Conservation (phyloP, 2,329 filamentous ascomycete species). For the Mycocentrospora acerina region DNA sequence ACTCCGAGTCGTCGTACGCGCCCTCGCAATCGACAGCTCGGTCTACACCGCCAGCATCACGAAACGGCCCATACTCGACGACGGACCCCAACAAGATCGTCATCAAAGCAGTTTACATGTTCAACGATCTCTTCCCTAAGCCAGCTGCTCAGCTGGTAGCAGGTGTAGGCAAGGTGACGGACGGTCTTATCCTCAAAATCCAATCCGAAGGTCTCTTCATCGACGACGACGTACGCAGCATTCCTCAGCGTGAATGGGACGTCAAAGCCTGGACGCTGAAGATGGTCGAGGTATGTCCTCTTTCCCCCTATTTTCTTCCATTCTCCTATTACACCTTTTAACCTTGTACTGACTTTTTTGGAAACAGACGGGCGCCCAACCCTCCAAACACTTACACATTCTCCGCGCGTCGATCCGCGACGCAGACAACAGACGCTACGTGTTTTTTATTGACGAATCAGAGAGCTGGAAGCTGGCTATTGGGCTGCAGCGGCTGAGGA, state of each 20-base stretch:
- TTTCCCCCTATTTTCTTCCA: neutral
- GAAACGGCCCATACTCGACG: slow-evolving; percentile 77
- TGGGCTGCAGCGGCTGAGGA: slow-evolving; percentile 58
- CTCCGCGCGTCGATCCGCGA: slow-evolving; percentile 61
- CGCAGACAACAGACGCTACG: slow-evolving; percentile 61
- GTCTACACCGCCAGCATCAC: slow-evolving; percentile 79
- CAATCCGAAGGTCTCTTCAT: slow-evolving; percentile 95
- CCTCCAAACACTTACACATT: slow-evolving; percentile 52
- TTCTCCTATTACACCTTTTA: neutral
- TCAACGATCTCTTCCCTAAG: slow-evolving; percentile 87
- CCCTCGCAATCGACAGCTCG: slow-evolving; percentile 79
- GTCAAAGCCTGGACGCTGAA: slow-evolving; percentile 98
- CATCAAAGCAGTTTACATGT: slow-evolving; percentile 88
- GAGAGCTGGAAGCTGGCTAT: slow-evolving; percentile 65
- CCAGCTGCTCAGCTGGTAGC: slow-evolving; percentile 88
- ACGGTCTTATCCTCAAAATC: slow-evolving; percentile 88
- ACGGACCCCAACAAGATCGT: slow-evolving; percentile 95
- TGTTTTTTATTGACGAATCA: slow-evolving; percentile 60
- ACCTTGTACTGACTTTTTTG: slow-evolving; percentile 9
- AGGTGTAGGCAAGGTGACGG: slow-evolving; percentile 80
- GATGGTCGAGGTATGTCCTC: slow-evolving; percentile 65
- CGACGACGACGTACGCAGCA: slow-evolving; percentile 87
- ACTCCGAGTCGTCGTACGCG: slow-evolving; percentile 85
- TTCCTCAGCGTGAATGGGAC: slow-evolving; percentile 97
- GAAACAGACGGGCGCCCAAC: slow-evolving; percentile 46